Base-by-base conservation (phyloP, 805 yeast species). In the Candida silvatica region DNA sequence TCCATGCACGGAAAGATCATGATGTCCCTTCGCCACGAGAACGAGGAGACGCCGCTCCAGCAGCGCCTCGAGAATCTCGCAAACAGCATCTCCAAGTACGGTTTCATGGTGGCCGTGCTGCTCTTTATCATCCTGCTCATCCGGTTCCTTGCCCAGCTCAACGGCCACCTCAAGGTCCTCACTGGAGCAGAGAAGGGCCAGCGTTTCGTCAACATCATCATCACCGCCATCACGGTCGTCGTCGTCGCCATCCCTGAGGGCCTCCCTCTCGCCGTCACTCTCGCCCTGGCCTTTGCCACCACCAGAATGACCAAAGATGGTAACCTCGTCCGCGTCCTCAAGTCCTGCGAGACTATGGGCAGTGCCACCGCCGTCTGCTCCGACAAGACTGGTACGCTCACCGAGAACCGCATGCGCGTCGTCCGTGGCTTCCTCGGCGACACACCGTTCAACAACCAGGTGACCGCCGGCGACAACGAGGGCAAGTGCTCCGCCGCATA, bases 241-340 rank as follows among this genome's bases (percentile, higher is more conserved):
- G 98, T 90, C 12, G 98, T 92, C 34, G 99, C 98, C 0, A 95
- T 92, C n/a, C 99, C 99, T 3, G 99, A 92, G 61, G 99, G 99
- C 42, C 70, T 92, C 38, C 99, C 99, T 1, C 66, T 92, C 37
- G 99, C 99, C 2, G 98, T 92, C 14, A 92, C 99, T 1, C 67
- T 92, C 31, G 95, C 98, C 0, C 66, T 92, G 45, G 98, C 98
- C 0, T 92, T 92, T 65, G 98, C 99, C 2, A 92, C 98, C 2
- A 88, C 96, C 7, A 74, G 97, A 59, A 92, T 92, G 99, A 87
- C 95, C 16, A 82, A 83, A 56, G 96, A 92, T 56, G 94, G 94
- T 43, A 90, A 90, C 55, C 66, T 92, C 49, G 99, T 92, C n/a
- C 77, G 98, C 48, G 94, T 86, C 7, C 66, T 92, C 45, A 80